Evolutionary conservation across 2,329 filamentous ascomycete species (phyloP), one percentile per base, ranked within the genome.

Genomic region (Macrophomina phaseolina): DNA sequence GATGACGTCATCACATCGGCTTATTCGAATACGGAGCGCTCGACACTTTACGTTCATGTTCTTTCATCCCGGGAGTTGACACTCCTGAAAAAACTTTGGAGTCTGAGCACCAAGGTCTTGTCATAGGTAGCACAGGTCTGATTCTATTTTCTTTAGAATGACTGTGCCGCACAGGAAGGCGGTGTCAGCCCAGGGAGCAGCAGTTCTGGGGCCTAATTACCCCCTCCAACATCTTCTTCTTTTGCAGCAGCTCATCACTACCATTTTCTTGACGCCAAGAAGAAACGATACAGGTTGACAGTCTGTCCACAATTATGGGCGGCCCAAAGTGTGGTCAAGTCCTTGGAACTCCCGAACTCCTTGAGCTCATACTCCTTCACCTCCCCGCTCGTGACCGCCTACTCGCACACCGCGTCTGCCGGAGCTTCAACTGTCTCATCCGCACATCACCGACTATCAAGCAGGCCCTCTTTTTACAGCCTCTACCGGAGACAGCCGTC

Each of bases 1-100:
- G 9, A 32, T 61, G 56, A 61, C 56, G 56, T 61, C 56, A 61
- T 61, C 7, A 7, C 23, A n/a, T 58, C 55, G 55, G 38, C 55
- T 45, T 45, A 30, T 45, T 36, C 38, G 55, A 30, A 42, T 6
- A 30, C 23, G 23, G 23, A 23, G 23, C 23, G 23, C 23, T 23
- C 23, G 23, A 48, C 16, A 48, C 45, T 18, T n/a, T 14, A 18
- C 16, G 8, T 18, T 48, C 3, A 14, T 38, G 36, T 12, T 38
- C 36, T 38, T 38, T 38, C 11, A 38, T 12, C 36, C 36, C 36
- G 11, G 11, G 36, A 38, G 36, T 38, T 38, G 36, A 12, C 36
- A 12, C 36, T 38, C 23, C 23, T 23, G 23, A 23, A 23, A 23
- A 23, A 3, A 23, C 23, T 23, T 23, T 23, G 23, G 23, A 23